Evolutionary conservation across 2,329 filamentous ascomycete species (phyloP), one percentile per base, ranked within the genome.

Genomic region (Periconia sp.): DNA sequence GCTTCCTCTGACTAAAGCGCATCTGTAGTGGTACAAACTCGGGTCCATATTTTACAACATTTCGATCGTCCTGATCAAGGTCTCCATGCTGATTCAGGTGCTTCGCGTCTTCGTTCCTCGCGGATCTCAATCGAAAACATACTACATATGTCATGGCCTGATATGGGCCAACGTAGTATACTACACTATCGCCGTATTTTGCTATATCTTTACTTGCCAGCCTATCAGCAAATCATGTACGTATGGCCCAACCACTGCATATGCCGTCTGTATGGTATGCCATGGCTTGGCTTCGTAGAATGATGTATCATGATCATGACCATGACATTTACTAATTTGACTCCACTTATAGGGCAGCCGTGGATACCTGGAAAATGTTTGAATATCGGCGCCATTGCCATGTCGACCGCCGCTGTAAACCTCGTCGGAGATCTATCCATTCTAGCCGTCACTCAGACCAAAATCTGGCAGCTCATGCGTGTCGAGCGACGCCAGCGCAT

Each of bases 21-120:
- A 6, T 48, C 18, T 10, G n/a, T 15, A 56, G 52, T 55, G 49
- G 41, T 52, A 47, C 20, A 56, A 56, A 13, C 20, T 61, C 35
- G 45, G 47, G 2, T 33, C 50, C n/a, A 48, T 57, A 1, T 58
- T 59, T 50, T 61, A 59, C 52, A 61, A 61, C 45, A 50, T 61
- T 18, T 43, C 46, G 11, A 56, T 59, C 33, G 41, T 59, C 19
- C 42, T 59, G 8, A 59, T 61, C 43, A 61, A 61, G 48, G 30
- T 55, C 8, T 45, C 58, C 2, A 55, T 59, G 49, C 35, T 61
- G 17, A 49, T 61, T 14, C 58, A 61, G 31, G 54, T 61, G 15
- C 45, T 53, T 1, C 56, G 56, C 11, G 50, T 57, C 27, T 61
- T 61, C 44, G 56, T 61, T 2, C 56, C 58, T 2, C 53, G 56